Evolutionary conservation across 257 asterid species (phyloP).

Genomic region (Przewalskia tangutica): DNA sequence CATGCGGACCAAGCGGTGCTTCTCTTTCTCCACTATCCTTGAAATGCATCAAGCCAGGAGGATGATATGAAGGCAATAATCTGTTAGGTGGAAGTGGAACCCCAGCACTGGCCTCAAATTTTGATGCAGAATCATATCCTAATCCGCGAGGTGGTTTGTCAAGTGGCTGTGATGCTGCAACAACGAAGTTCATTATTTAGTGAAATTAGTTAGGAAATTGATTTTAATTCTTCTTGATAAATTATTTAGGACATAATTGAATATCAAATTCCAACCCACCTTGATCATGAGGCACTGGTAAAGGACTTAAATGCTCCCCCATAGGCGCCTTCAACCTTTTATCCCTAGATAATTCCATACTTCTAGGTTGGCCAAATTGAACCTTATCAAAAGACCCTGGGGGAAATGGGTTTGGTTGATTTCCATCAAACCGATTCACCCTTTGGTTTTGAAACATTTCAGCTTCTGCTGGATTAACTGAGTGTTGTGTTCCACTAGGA

Average conservation of each 20-base stretch:
- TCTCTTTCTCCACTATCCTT: conserved; percentile 18
- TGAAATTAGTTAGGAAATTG: not conserved
- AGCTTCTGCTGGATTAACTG: conserved; percentile 27
- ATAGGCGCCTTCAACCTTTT: conserved; percentile 38
- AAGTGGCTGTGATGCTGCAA: conserved; percentile 31
- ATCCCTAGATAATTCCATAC: conserved; percentile 36
- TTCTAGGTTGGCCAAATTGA: conserved; percentile 23
- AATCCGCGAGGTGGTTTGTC: conserved; percentile 36
- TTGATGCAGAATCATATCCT: conserved; percentile 32
- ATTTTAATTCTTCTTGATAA: not conserved
- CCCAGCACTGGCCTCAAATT: conserved; percentile 28
- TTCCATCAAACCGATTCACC: conserved; percentile 18
- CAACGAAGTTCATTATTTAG: not conserved
- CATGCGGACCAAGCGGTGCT: conserved; percentile 4
- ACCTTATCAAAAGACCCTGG: conserved; percentile 35
- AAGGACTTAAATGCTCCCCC: conserved; percentile 35
- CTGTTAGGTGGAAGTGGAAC: conserved; percentile 53
- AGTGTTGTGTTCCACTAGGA: conserved; percentile 30
- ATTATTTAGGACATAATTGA: not conserved
- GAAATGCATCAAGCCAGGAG: conserved; percentile 22
- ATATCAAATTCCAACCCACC: conserved; percentile 25
- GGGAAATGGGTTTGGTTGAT: conserved; percentile 1
- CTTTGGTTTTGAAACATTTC: conserved; percentile 30
- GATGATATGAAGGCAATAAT: conserved; percentile 32
- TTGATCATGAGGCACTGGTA: conserved; percentile 37